phyloP scores from a whole-genome alignment of 345 rosid species.

The Eucalyptus leucophloia region DNA sequence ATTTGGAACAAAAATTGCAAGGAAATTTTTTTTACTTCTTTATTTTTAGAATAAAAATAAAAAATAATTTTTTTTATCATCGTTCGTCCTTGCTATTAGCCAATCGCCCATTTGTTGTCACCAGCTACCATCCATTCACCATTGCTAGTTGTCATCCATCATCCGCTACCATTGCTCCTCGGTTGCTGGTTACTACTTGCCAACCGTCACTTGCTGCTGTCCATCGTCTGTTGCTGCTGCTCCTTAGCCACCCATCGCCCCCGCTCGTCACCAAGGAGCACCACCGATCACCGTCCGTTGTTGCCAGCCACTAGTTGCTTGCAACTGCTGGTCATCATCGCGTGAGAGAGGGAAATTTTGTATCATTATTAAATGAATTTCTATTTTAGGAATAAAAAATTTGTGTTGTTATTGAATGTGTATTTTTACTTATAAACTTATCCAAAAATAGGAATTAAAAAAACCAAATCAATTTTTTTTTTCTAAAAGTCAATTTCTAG shows the following conservation, averaged over 20 bases:
- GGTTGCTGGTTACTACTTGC: accelerated
- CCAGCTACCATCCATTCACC: too few relatives aligned
- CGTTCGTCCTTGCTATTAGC: accelerated
- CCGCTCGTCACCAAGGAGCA: accelerated
- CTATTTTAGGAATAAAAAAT: accelerated
- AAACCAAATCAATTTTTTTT: too few relatives aligned
- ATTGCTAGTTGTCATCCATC: accelerated
- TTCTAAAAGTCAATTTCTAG: accelerated
- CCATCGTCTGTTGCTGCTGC: accelerated
- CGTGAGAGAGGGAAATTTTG: accelerated
- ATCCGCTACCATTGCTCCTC: accelerated
- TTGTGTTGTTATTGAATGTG: accelerated
- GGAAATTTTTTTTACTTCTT: too few relatives aligned
- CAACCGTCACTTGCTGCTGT: accelerated
- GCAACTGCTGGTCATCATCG: accelerated
- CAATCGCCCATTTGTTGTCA: accelerated
- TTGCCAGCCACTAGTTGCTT: accelerated
- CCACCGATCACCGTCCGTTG: accelerated
- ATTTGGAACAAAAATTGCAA: accelerated
- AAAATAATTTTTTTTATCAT: too few relatives aligned
- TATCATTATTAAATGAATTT: accelerated
- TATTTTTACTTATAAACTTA: too few relatives aligned
- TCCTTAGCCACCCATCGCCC: accelerated
- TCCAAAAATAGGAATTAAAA: too few relatives aligned
- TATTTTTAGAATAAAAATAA: too few relatives aligned